Conservation (phyloP, 2,329 filamentous ascomycete genomes). For the Xylaria hypoxylon region DNA sequence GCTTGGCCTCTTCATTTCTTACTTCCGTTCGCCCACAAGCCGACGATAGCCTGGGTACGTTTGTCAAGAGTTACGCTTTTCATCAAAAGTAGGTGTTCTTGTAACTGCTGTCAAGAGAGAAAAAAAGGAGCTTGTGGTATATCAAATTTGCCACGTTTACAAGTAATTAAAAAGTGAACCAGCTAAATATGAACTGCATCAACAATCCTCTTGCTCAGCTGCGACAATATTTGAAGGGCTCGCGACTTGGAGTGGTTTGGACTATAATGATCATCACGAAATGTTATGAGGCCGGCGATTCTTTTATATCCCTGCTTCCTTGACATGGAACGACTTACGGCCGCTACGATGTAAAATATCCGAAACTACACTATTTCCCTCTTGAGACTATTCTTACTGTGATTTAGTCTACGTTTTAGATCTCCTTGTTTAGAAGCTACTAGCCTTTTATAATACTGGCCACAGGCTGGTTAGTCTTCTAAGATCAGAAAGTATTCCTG, state of each 20-base stretch:
- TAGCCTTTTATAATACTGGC: not conserved
- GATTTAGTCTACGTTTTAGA: conserved; percentile 17
- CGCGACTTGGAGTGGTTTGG: not conserved
- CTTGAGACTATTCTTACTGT: conserved; percentile 2
- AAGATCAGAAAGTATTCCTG: not conserved
- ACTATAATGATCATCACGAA: conserved; percentile 9
- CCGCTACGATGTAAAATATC: conserved; percentile 14
- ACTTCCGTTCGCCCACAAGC: conserved; percentile 34
- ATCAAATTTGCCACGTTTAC: not conserved
- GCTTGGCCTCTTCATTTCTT: conserved; percentile 7
- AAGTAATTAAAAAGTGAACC: not conserved
- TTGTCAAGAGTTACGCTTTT: conserved; percentile 1
- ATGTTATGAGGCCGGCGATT: not conserved
- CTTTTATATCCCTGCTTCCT: not conserved
- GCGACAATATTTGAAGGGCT: not conserved
- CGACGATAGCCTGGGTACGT: conserved; percentile 6
- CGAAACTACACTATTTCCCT: conserved; percentile 25
- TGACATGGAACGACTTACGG: not conserved
- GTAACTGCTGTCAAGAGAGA: not conserved
- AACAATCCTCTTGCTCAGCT: too few species aligned
- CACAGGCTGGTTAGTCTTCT: not conserved
- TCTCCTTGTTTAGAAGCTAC: not conserved
- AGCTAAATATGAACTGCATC: not conserved
- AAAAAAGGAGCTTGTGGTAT: not conserved
- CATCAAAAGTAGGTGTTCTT: not conserved